Evolutionary conservation across 108 stramenopile genomes (phyloP), one percentile per base, ranked within the genome.

Genomic region (Pseudonitzschia multistriata): DNA sequence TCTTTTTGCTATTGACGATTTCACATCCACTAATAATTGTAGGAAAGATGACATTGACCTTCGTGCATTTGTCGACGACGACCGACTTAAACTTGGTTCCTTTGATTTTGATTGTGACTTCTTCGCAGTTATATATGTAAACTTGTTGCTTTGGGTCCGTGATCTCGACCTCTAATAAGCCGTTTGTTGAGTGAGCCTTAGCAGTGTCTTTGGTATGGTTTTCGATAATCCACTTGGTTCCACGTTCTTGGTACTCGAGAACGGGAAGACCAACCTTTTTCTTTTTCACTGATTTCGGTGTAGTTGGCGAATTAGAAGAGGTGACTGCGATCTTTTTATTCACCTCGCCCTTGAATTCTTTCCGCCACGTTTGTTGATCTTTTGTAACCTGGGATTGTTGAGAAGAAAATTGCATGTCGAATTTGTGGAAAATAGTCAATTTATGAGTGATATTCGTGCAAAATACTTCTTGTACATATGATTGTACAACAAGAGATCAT

Each of bases 301-400:
- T n/a, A 21, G 68, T 65, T 25, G 81, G 66, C 5, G 77, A 31
- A 4, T 45, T 17, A 33, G 70, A 24, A 24, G 72, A 30, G 10
- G 62, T 28, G 27, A 52, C 67, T 11, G 40, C 34, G 22, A 74
- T 50, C 11, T 68, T 64, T 1, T 79, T 39, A 1, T 49, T 77
- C n/a, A 66, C 71, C 1, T 59, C 88, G 45, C 71, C 85, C 74
- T 92, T 85, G 88, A 83, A 98, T 71, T 97, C 97, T 79, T 93
- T 87, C 33, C 95, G 77, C 95, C 95, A 98, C 19, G 97, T 98
- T 79, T 98, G 95, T 81, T 90, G 88, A 66, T 98, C 97, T 73
- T 85, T 89, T 27, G 89, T 83, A 30, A 83, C 79, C 82, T 79
- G 39, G 11, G 1, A 7, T 34, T 19, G 2, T 30, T 2, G 54